Evolutionary conservation across 2,329 filamentous ascomycete genomes (phyloP).

Genomic region (Alternaria sp.): DNA sequence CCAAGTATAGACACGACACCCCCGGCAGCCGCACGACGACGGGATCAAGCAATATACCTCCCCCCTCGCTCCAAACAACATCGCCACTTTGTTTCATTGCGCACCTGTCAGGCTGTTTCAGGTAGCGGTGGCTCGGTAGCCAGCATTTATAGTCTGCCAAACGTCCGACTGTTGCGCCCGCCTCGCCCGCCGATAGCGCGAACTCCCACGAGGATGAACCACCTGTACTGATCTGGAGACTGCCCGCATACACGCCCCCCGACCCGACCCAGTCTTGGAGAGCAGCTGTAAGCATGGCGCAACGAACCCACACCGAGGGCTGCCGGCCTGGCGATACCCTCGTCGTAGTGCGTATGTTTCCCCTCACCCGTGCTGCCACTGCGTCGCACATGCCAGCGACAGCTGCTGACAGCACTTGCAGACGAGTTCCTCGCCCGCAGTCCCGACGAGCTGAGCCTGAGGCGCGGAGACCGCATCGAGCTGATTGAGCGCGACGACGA

Average conservation of each 20-base stretch:
- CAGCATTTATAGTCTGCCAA: background rate
- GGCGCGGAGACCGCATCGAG: conserved; percentile 83
- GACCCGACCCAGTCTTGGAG: conserved; percentile 4
- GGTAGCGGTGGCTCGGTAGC: conserved; percentile 6
- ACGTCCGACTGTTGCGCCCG: conserved; percentile 9
- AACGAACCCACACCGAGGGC: conserved; percentile 51
- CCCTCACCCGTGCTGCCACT: background rate
- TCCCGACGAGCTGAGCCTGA: conserved; percentile 87
- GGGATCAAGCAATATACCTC: background rate
- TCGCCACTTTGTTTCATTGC: background rate
- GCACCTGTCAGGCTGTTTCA: background rate
- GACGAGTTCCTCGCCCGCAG: conserved; percentile 93
- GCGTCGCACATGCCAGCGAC: background rate
- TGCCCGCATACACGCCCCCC: conserved; percentile 11
- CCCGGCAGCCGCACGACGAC: background rate
- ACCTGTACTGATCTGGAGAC: conserved; percentile 19
- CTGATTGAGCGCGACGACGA: conserved; percentile 85
- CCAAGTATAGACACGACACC: conserved; percentile 10
- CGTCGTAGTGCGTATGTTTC: conserved; percentile 72
- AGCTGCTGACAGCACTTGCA: conserved; percentile 47
- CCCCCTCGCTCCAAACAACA: background rate
- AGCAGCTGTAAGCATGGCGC: conserved; percentile 33
- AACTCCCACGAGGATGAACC: conserved; percentile 18
- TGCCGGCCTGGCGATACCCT: conserved; percentile 70
- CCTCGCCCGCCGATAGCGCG: conserved; percentile 16